Conservation (phyloP, 805 yeast genomes). For the Scheffersomyces ergatensis region DNA sequence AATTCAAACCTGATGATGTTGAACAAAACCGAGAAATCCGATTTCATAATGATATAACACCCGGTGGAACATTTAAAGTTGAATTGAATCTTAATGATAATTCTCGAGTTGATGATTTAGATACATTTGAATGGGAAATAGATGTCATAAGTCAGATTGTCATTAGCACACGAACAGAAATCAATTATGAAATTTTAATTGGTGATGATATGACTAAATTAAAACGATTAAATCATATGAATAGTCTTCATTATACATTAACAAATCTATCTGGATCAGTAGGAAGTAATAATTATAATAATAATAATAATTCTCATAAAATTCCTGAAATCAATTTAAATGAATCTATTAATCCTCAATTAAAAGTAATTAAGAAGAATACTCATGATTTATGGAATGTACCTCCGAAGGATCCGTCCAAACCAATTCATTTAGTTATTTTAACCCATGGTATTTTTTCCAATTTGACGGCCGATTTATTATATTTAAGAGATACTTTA, state of each 20-base stretch:
- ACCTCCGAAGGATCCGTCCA: constrained; percentile 18
- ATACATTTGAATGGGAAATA: constrained; percentile 32
- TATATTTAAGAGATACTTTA: constrained; percentile 35
- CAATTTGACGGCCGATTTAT: constrained; percentile 44
- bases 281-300: constrained; percentile 8
- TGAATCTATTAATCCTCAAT: constrained; percentile 16
- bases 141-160: constrained; percentile 43
- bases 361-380: constrained; percentile 21
- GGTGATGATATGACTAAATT: constrained; percentile 33
- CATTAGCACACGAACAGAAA: constrained; percentile 26
- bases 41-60: constrained; percentile 50
- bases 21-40: constrained; percentile 27
- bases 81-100: constrained; percentile 48
- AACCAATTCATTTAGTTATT: constrained; percentile 38
- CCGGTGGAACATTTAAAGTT: constrained; percentile 67
- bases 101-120: constrained; percentile 19
- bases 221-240: constrained; percentile 29
- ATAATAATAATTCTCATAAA: neutral
- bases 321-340: constrained; percentile 1
- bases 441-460: constrained; percentile 46
- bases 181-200: constrained; percentile 33
- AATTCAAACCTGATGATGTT: constrained; percentile 20
- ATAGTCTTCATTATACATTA: constrained; percentile 11
- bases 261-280: neutral
- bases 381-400: constrained; percentile 35